phyloP scores from a whole-genome alignment of 1,284 basidiomycete species.

The Papiliotrema laurentii region DNA sequence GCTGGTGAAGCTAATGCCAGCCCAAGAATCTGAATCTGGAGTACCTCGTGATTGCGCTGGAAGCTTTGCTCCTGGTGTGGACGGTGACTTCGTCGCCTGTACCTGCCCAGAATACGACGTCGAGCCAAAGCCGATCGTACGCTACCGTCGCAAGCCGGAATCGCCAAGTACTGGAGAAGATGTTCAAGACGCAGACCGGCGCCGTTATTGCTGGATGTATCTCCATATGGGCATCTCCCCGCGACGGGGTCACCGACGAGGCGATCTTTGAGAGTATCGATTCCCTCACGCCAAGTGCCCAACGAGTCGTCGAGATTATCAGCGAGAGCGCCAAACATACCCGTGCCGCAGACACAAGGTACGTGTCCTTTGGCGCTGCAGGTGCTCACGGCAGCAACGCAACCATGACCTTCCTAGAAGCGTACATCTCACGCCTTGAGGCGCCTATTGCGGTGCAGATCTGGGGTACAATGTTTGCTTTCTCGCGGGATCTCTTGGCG shows the following conservation, averaged over 20 bases:
- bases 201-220: constrained; percentile 66
- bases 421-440: constrained; percentile 78
- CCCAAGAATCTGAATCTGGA: constrained; percentile 6
- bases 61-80: constrained; percentile 36
- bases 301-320: constrained; percentile 81
- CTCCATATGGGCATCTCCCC: constrained; percentile 28
- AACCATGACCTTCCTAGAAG: constrained; percentile 65
- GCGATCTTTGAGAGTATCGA: constrained; percentile 78
- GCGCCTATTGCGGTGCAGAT: constrained; percentile 86
- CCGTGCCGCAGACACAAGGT: background rate
- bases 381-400: constrained; percentile 53
- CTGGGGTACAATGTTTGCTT: constrained; percentile 72
- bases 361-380: background rate
- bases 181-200: constrained; percentile 72
- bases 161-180: constrained; percentile 74
- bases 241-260: constrained; percentile 35
- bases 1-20: constrained; percentile 12
- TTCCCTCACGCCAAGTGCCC: constrained; percentile 74
- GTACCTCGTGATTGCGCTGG: constrained; percentile 36
- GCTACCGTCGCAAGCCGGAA: too few relatives aligned
- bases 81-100: constrained; percentile 16
- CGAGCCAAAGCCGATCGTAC: constrained; percentile 51
- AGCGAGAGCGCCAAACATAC: constrained; percentile 59
- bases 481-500: constrained; percentile 72
- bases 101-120: constrained; percentile 39